Conservation (phyloP, 208 protist genomes). For the Angomonas ambiguus region DNA sequence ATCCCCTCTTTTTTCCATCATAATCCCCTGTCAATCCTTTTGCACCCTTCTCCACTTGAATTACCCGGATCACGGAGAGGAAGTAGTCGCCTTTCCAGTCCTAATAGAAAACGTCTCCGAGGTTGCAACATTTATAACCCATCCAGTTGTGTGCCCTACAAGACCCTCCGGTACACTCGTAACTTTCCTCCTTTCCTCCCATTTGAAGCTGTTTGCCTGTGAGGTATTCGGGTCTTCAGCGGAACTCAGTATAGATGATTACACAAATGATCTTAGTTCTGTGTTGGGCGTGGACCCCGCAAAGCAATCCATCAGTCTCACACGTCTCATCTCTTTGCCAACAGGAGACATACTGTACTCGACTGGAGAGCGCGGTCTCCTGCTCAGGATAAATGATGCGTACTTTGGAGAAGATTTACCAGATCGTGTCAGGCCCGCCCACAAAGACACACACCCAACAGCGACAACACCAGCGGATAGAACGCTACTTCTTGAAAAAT, state of each 20-base stretch:
- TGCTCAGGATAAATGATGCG: background rate
- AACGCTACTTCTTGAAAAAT: conserved; percentile 14
- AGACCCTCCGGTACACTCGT: conserved; percentile 14
- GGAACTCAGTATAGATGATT: background rate
- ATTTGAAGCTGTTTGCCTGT: conserved; percentile 33
- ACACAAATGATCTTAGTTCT: background rate
- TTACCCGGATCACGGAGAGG: background rate
- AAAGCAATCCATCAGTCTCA: background rate
- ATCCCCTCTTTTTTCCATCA: conserved; percentile 5
- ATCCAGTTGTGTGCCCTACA: background rate
- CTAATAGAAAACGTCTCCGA: background rate
- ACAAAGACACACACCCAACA: background rate
- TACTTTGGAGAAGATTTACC: background rate
- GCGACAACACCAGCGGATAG: background rate
- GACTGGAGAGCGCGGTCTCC: background rate
- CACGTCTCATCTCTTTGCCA: background rate
- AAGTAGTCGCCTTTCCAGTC: conserved; percentile 8
- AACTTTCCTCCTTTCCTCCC: conserved; percentile 28
- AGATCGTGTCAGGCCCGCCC: background rate
- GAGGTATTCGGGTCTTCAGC: conserved; percentile 24
- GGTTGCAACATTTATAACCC: background rate
- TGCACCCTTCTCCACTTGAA: conserved; percentile 13
- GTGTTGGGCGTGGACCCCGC: background rate
- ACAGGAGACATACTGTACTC: background rate
- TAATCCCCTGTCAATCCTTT: conserved; percentile 12